Conservation (phyloP, 225 moss, liverwort and hornwort genomes). For the Ulota crispa region DNA sequence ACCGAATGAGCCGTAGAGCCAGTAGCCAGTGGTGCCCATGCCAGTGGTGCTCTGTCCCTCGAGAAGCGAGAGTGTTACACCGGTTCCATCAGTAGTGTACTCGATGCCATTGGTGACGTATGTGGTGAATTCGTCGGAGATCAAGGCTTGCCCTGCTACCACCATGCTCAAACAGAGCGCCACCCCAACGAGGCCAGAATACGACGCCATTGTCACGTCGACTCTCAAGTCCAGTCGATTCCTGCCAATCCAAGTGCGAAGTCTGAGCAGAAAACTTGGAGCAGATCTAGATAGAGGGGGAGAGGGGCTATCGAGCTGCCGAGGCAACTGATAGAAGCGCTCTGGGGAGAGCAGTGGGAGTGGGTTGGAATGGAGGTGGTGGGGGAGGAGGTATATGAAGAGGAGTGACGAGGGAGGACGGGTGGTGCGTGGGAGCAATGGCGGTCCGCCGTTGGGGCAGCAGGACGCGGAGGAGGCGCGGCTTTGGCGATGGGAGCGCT, state of each 20-base stretch:
- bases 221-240: no score
- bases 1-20: constrained; percentile 27
- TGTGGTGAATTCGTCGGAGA: rapidly evolving
- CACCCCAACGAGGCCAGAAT: neutral
- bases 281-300: no score
- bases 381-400: neutral
- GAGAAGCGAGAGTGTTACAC: neutral
- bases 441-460: neutral
- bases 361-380: no score
- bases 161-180: neutral
- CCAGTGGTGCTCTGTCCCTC: neutral
- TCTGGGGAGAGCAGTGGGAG: no score
- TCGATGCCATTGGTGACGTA: neutral
- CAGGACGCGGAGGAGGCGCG: neutral
- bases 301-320: no score
- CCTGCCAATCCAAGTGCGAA: no score
- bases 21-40: neutral
- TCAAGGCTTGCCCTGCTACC: rapidly evolving
- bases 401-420: no score
- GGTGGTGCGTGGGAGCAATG: neutral
- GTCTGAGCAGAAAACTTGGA: no score
- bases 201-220: neutral
- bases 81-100: rapidly evolving
- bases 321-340: no score
- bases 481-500: neutral